Evolutionary conservation across 2,329 filamentous ascomycete genomes (phyloP).

Genomic region (Sclerotinia trifoliorum): DNA sequence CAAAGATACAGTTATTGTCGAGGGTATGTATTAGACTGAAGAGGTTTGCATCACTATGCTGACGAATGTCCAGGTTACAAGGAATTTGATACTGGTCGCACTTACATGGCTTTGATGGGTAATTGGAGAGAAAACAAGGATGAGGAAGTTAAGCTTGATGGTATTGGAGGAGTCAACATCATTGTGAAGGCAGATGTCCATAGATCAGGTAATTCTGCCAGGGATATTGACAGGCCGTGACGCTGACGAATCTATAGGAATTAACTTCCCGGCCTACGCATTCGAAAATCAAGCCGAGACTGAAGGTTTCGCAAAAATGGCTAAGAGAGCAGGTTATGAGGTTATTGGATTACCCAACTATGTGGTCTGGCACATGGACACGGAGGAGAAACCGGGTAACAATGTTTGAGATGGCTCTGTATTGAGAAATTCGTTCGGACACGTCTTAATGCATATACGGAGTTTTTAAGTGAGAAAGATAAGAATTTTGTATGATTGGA

Average conservation of each 20-base stretch:
- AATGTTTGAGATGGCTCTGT: conserved; percentile 28
- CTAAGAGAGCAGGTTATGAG: conserved; percentile 88
- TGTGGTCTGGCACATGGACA: conserved; percentile 98
- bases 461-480: conserved; percentile 32
- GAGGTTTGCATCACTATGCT: conserved; percentile 17
- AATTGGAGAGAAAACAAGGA: conserved; percentile 92
- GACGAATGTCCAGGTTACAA: conserved; percentile 67
- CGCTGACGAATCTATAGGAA: conserved; percentile 56
- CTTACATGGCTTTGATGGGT: conserved; percentile 86
- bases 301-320: conserved; percentile 98
- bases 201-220: conserved; percentile 67
- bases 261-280: conserved; percentile 95
- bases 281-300: conserved; percentile 99
- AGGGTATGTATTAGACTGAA: conserved; percentile 55
- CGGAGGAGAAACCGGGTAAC: conserved; percentile 89
- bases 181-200: conserved; percentile 98
- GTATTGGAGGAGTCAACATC: conserved; percentile 95
- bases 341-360: conserved; percentile 95
- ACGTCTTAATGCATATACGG: conserved; percentile 40
- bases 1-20: conserved; percentile 81
- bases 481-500: conserved; percentile 25
- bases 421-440: conserved; percentile 30
- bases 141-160: conserved; percentile 87
- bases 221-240: neutral
- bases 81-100: conserved; percentile 86